These are phyloP conservation scores for Penicillium palitans DNA, from an alignment of 2,329 filamentous ascomycete genomes.

Conservation along the genomic window DNA sequence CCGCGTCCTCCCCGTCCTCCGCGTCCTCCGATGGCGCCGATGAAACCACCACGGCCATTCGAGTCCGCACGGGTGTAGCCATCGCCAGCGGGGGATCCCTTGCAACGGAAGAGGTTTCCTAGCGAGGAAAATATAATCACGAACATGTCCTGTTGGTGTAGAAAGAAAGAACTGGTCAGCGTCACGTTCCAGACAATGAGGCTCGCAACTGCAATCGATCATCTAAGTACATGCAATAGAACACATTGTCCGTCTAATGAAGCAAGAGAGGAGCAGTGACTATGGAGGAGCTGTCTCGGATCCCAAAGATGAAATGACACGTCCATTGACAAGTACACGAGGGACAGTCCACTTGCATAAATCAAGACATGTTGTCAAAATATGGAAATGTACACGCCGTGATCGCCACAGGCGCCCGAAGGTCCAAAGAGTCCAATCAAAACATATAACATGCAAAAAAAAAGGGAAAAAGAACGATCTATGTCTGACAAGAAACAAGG, in stretches of 20 bases:
- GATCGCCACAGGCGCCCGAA: conserved; percentile 8
- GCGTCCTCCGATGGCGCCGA: conserved; percentile 39
- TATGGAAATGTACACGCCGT: conserved; percentile 14
- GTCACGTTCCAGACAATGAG: background rate
- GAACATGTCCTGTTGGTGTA: conserved; percentile 45
- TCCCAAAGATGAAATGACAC: background rate
- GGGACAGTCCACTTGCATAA: conserved; percentile 2
- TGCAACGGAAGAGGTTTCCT: conserved; percentile 40
- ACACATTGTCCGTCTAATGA: background rate
- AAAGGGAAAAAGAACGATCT: background rate
- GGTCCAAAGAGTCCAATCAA: background rate
- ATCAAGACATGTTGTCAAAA: conserved; percentile 6
- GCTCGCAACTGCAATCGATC: conserved; percentile 2
- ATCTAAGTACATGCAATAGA: conserved; percentile 1
- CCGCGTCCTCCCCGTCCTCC: conserved; percentile 23
- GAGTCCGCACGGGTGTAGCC: conserved; percentile 38
- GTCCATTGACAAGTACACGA: conserved; percentile 1
- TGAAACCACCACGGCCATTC: conserved; percentile 31
- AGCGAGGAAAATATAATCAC: conserved; percentile 50
- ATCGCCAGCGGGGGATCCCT: conserved; percentile 31
- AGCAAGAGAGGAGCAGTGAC: conserved; percentile 5
- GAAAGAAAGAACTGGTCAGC: conserved; percentile 19
- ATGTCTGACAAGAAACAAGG: background rate
- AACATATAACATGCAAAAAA: background rate
- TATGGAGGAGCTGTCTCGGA: conserved; percentile 7